Evolutionary conservation across 208 protist species (phyloP), one percentile per base, ranked within the genome.

Genomic region (Acanthamoeba sp.): DNA sequence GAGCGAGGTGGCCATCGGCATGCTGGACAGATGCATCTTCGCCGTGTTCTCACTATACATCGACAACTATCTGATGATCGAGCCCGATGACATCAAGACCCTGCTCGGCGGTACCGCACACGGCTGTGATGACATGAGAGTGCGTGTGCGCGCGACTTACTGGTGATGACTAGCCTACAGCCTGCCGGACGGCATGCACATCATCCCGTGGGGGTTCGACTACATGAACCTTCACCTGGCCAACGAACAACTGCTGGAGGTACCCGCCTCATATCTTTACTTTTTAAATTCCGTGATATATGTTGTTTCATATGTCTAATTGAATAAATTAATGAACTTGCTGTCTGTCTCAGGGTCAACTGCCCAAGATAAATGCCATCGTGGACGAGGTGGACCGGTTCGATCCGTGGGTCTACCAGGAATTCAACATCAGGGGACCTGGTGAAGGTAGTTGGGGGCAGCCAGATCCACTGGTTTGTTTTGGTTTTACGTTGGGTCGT

Each of bases 381-480:
- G 84, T 90, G 34, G 29, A 45, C 20, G 84, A 18, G 12, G 57
- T 90, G 36, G 84, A 90, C 48, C 0, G 59, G 42, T 27, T 71
- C 36, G 84, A 90, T 20, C 84, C 84, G 1, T 90, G 48, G 48
- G 57, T 90, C 7, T 66, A 45, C 34, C 84, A 90, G 38, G 16
- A 40, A 20, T 90, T 90, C 84, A 66, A 90, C 84, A 66, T 90
- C 42, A 1, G 57, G 0, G 84, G 84, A 27, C n/a, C 84, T 6
- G 84, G 84, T 16, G 84, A 90, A 89, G 80, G 80, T 38, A 32
- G n/a, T n/a, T n/a, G n/a, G n/a, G n/a, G n/a, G n/a, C n/a, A n/a
- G n/a, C n/a, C n/a, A n/a, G n/a, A n/a, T n/a, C n/a, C n/a, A n/a
- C n/a, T n/a, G n/a, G n/a, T n/a, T n/a, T n/a, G n/a, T n/a, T n/a